Evolutionary conservation across 805 yeast genomes (phyloP).

Genomic region (Blastobotrys americana): DNA sequence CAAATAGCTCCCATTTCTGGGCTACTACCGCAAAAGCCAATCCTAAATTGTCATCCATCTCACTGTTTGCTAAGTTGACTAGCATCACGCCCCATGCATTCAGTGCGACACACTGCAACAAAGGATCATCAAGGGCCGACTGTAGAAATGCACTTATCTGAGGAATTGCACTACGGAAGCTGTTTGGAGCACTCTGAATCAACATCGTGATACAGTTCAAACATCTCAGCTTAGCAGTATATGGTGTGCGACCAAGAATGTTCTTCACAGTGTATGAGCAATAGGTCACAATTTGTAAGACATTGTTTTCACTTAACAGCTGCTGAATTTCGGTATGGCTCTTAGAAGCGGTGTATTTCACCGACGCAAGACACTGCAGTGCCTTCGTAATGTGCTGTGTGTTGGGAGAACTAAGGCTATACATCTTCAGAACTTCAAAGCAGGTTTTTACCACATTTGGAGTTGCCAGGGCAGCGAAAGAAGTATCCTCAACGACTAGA

Average conservation of each 20-base stretch:
- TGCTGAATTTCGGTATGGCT: conserved; percentile 9
- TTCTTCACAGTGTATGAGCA: conserved; percentile 77
- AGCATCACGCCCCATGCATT: conserved; percentile 62
- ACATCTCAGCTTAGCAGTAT: conserved; percentile 61
- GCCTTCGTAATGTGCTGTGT: conserved; percentile 9
- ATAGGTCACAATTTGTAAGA: conserved; percentile 54
- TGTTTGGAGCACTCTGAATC: conserved; percentile 44
- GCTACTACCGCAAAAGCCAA: conserved; percentile 64
- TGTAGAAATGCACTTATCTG: conserved; percentile 84
- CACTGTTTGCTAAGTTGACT: conserved; percentile 19
- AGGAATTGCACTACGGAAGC: conserved; percentile 63
- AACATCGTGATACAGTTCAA: conserved; percentile 67
- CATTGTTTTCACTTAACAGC: conserved; percentile 46
- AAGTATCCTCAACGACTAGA: neutral
- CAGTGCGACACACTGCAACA: conserved; percentile 51
- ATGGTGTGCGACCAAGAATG: conserved; percentile 62
- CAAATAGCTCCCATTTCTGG: conserved; percentile 56
- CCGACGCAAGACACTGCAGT: conserved; percentile 10
- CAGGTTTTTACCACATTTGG: conserved; percentile 21
- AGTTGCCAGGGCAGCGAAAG: conserved; percentile 24
- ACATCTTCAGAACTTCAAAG: conserved; percentile 36
- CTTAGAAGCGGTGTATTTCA: conserved; percentile 8
- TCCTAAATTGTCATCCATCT: conserved; percentile 42
- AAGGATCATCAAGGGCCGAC: conserved; percentile 59
- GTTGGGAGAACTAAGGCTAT: conserved; percentile 26